Evolutionary conservation across 331 rosid genomes (phyloP).

Genomic region (Dryas integrifolia): DNA sequence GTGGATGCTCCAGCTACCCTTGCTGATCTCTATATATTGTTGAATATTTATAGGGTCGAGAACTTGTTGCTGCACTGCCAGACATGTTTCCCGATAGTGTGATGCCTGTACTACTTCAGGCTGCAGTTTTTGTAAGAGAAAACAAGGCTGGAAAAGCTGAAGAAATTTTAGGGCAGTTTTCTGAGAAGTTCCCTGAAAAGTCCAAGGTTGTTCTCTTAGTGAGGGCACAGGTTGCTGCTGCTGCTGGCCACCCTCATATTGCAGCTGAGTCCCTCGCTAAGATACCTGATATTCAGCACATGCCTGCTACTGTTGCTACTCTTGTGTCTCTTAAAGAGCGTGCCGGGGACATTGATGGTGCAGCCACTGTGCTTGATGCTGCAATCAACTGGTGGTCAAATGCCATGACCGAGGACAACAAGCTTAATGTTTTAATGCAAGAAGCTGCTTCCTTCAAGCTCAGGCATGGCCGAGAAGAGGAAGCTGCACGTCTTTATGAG

Average conservation of each 20-base stretch:
- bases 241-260: conserved; percentile 76
- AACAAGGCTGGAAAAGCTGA: conserved; percentile 91
- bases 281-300: conserved; percentile 81
- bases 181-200: conserved; percentile 72
- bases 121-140: conserved; percentile 85
- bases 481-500: conserved; percentile 74
- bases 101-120: conserved; percentile 63
- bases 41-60: conserved; percentile 57
- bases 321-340: conserved; percentile 86
- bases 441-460: conserved; percentile 93
- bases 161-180: conserved; percentile 73
- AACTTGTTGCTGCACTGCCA: conserved; percentile 63
- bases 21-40: conserved; percentile 27
- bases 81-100: conserved; percentile 60
- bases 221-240: conserved; percentile 95
- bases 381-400: conserved; percentile 94
- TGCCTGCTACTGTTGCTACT: conserved; percentile 95
- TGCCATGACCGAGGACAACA: conserved; percentile 82
- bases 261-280: conserved; percentile 84
- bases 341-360: conserved; percentile 87
- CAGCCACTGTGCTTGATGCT: conserved; percentile 76
- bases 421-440: conserved; percentile 68
- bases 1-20: conserved; percentile 18
- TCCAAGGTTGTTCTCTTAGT: conserved; percentile 64
- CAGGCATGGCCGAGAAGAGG: conserved; percentile 79